phyloP scores from a whole-genome alignment of 108 stramenopile species.

The Parietichytrium sp. region DNA sequence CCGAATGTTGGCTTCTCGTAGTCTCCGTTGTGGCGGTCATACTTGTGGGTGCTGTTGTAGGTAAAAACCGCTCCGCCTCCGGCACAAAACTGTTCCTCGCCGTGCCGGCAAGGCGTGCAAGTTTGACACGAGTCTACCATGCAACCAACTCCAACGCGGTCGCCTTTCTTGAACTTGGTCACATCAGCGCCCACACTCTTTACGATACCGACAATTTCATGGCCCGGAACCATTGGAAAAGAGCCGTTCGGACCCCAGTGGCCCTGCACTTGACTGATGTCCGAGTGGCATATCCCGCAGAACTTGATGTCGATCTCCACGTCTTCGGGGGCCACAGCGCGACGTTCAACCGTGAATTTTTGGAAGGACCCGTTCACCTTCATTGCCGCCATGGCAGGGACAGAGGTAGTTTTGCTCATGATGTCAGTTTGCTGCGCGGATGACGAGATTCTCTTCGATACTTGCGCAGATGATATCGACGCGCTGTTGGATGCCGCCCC shows the following conservation, averaged over 20 bases:
- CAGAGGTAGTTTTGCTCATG: too few species aligned
- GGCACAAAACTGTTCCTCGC: slow-evolving; percentile 62
- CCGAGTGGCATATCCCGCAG: slow-evolving; percentile 63
- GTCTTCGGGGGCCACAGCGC: neutral
- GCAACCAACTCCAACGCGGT: slow-evolving; percentile 69
- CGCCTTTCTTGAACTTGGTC: slow-evolving; percentile 66
- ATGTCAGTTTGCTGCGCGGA: too few species aligned
- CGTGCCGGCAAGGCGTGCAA: slow-evolving; percentile 61
- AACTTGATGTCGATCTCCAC: slow-evolving; percentile 59
- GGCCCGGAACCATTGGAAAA: slow-evolving; percentile 53
- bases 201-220: slow-evolving; percentile 60
- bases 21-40: slow-evolving; percentile 22
- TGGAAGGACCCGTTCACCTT: too few species aligned
- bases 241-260: slow-evolving; percentile 38
- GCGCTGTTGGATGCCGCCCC: too few species aligned
- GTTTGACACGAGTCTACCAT: slow-evolving; percentile 61
- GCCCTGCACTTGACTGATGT: slow-evolving; percentile 59
- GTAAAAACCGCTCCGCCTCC: slow-evolving; percentile 12
- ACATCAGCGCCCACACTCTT: slow-evolving; percentile 59
- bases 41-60: slow-evolving; percentile 46
- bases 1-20: slow-evolving; percentile 53
- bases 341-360: too few species aligned
- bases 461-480: too few species aligned
- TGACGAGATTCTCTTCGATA: too few species aligned
- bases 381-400: too few species aligned